Evolutionary conservation across 768 basidiomycete species (phyloP), one percentile per base, ranked within the genome.

Genomic region (Favolaschia claudopus): DNA sequence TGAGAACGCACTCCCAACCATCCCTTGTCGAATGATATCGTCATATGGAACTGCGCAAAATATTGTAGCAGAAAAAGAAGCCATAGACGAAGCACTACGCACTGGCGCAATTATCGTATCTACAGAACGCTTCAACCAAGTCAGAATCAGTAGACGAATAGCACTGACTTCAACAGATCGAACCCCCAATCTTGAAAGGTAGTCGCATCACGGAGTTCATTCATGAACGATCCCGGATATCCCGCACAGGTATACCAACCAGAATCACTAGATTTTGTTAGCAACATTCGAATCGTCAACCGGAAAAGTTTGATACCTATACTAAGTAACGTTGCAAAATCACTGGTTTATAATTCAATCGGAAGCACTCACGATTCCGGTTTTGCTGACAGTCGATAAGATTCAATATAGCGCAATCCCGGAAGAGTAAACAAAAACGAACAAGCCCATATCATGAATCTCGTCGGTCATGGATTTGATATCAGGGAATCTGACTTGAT

Each of bases 221-320:
- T 85, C 66, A 77, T 73, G 72, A 78, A 88, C 1, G 86, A 88
- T 19, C 87, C 88, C 37, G 88, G 88, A 66, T 86, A 89, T 8
- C 84, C 73, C 14, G 80, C 82, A 55, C 88, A 89, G 19, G 88
- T 89, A 63, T 79, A 84, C 86, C 86, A 88, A 19, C 88, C 88
- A 5, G 87, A 78, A 58, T 87, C 85, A 54, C 84, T 79, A 65
- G 1, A 14, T 22, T 2, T 1, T 46, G 42, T 50, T 13, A 25
- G 10, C 10, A 6, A 10, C 13, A n/a, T n/a, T n/a, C n/a, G n/a
- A n/a, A n/a, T n/a, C n/a, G n/a, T n/a, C n/a, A n/a, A n/a, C n/a
- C n/a, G n/a, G n/a, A n/a, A n/a, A n/a, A n/a, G n/a, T n/a, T n/a
- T n/a, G n/a, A n/a, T 40, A 55, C 62, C 85, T 85, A 51, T 36